Evolutionary conservation across 2,329 filamentous ascomycete species (phyloP), one percentile per base, ranked within the genome.

Genomic region (Pseudocercospora musae): DNA sequence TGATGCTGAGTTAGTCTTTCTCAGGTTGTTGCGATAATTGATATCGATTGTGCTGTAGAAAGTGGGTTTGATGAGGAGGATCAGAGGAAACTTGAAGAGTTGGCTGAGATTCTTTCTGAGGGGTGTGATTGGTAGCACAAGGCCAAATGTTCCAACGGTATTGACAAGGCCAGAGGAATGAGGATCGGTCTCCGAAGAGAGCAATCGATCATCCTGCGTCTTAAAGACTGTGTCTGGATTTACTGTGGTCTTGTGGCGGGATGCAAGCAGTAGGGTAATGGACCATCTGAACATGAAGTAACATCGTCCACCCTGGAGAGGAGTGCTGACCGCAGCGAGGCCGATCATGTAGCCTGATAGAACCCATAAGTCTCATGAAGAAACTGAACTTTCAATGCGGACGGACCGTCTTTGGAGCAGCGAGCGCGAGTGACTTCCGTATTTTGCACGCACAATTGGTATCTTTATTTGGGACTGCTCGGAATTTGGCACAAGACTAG

Each of bases 1-100:
- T 21, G 48, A 3, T 15, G 13, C 2, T 4, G 13, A 49, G 37
- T 37, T 50, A 54, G 56, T 29, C 8, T 56, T 33, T 54, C 18
- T 18, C 62, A 84, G 78, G 78, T 89, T 5, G 87, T 90, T 21
- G 90, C 87, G 2, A 90, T 94, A 66, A 91, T 95, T 63, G 91
- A 95, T 71, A 81, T 94, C 23, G 91, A 95, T 75, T 94, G 91
- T 72, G 85, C 87, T 0, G 85, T 83, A 37, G 68, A 83, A 57
- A 76, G 83, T 13, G 89, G 90, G 0, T 93, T 93, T 68, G 86
- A 91, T 67, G 81, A 85, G 62, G 82, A 87, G 49, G 91, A 95
- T 74, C 81, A 82, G 75, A 75, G 72, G 64, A 84, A 84, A 68
- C 75, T 95, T 62, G 89, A 94, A 75, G 78, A 84, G 69, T 76